Base-by-base conservation (phyloP, 73 alveolate genomes). In the Paramecium pentaurelia region DNA sequence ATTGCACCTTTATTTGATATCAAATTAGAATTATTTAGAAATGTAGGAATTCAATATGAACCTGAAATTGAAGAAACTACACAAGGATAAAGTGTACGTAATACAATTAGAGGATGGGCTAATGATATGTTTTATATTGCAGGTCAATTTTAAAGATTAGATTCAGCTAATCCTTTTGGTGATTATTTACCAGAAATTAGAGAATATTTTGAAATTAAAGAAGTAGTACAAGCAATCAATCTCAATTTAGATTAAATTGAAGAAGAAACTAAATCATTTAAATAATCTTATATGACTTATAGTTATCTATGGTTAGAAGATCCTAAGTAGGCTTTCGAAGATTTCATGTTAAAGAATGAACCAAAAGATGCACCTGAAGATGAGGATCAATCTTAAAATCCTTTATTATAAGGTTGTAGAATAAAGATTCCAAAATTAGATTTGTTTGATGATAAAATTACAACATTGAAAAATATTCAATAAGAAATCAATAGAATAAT, bases 221-320 rank as follows among this genome's bases (percentile, higher is more conserved):
- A 92, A 85, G 87, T 94, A 36, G 84, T 95, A 58, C 51, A 92
- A 36, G 92, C 77, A 58, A 93, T 96, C 71, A 88, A 95, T 77
- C 36, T 60, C 59, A 93, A 95, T 85, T 86, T 96, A 64, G 93
- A 86, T 49, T 93, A 92, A 40, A 95, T 97, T 77, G 99, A 98
- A 93, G 95, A 94, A 22, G 99, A 98, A 75, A 92, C 99, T 34
- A 68, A 94, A 68, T 49, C 83, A 49, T 96, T 96, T 94, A 97
- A 97, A 94, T 86, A 86, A 58, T 90, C 96, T 60, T 98, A 96
- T 92, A 94, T 93, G 30, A 99, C 97, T 60, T 96, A 95, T 59
- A 94, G 96, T 71, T 97, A 97, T 96, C 88, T 98, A 59, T 98
- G 99, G 99, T 95, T 96, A 49, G 99, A 98, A 95, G 99, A 98